phyloP scores from a whole-genome alignment of 2,329 filamentous ascomycete genomes.

The Leptodontidium sp. region DNA sequence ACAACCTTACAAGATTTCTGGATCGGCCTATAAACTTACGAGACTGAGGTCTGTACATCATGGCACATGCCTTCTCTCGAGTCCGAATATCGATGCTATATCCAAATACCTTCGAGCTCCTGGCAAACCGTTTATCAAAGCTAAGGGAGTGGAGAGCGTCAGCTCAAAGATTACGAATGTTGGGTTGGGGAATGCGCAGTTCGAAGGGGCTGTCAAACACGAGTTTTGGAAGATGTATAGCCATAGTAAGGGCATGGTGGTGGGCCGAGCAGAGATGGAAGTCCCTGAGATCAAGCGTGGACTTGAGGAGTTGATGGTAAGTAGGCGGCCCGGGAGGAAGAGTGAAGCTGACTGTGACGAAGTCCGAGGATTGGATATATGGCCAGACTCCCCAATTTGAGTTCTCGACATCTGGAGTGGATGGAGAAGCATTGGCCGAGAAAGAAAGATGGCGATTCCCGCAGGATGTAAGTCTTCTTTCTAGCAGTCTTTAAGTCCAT shows the following conservation, averaged over 20 bases:
- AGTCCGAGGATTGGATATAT: constrained; percentile 79
- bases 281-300: constrained; percentile 65
- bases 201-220: constrained; percentile 61
- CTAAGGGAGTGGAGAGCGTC: constrained; percentile 90
- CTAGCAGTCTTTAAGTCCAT: neutral
- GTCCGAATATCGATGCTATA: constrained; percentile 76
- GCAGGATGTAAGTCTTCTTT: neutral
- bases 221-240: constrained; percentile 77
- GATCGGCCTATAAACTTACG: constrained; percentile 94
- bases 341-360: constrained; percentile 41
- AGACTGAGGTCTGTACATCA: constrained; percentile 85
- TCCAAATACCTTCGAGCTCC: constrained; percentile 79
- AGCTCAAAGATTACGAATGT: constrained; percentile 86
- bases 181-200: constrained; percentile 60
- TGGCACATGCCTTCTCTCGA: constrained; percentile 85
- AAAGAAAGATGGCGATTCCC: neutral
- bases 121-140: constrained; percentile 77
- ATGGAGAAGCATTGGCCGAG: neutral
- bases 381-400: constrained; percentile 83
- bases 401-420: constrained; percentile 22
- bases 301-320: constrained; percentile 67
- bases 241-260: constrained; percentile 46
- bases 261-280: constrained; percentile 47
- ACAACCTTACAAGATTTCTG: constrained; percentile 77
- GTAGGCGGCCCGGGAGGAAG: constrained; percentile 33